These are phyloP conservation scores for Kazachstania sp. DNA, from an alignment of 1,139 yeast genomes.

Conservation along the genomic window DNA sequence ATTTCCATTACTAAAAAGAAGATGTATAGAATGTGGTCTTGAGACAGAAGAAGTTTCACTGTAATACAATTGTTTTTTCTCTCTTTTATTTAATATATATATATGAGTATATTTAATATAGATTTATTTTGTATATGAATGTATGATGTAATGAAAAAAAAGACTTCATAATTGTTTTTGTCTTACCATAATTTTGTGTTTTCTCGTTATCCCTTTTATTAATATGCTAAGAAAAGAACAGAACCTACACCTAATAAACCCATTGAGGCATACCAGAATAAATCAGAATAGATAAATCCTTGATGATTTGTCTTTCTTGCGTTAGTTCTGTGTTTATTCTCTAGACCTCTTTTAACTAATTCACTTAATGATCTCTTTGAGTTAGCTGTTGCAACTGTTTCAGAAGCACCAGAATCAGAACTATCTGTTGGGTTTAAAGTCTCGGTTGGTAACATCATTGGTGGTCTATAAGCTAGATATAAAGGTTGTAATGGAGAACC, in stretches of 20 bases:
- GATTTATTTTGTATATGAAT: background rate
- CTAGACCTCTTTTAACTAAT: slow-evolving; percentile 60
- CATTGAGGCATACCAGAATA: slow-evolving; percentile 25
- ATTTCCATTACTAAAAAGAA: slow-evolving; percentile 41
- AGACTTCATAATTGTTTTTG: slow-evolving; percentile 1
- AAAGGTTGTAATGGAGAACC: slow-evolving; percentile 81
- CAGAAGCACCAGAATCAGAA: slow-evolving; percentile 33
- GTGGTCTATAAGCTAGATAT: slow-evolving; percentile 86
- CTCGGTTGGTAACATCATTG: slow-evolving; percentile 88
- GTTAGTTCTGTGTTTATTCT: slow-evolving; percentile 69
- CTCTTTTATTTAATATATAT: background rate
- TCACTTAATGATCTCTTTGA: slow-evolving; percentile 35
- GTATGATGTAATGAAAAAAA: slow-evolving; percentile 1
- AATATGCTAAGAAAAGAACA: slow-evolving; percentile 17
- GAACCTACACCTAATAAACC: slow-evolving; percentile 27
- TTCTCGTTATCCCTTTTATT: background rate
- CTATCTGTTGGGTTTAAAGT: slow-evolving; percentile 77
- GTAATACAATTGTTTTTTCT: slow-evolving; percentile 5
- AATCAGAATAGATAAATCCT: slow-evolving; percentile 13
- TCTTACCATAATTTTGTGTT: too few relatives aligned
- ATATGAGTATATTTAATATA: background rate
- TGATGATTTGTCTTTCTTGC: slow-evolving; percentile 35
- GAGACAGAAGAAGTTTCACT: slow-evolving; percentile 60
- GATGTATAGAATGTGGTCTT: slow-evolving; percentile 79
- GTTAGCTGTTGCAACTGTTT: slow-evolving; percentile 13